Evolutionary conservation across 441 rosid species (phyloP).

Genomic region (Viola pubescens): DNA sequence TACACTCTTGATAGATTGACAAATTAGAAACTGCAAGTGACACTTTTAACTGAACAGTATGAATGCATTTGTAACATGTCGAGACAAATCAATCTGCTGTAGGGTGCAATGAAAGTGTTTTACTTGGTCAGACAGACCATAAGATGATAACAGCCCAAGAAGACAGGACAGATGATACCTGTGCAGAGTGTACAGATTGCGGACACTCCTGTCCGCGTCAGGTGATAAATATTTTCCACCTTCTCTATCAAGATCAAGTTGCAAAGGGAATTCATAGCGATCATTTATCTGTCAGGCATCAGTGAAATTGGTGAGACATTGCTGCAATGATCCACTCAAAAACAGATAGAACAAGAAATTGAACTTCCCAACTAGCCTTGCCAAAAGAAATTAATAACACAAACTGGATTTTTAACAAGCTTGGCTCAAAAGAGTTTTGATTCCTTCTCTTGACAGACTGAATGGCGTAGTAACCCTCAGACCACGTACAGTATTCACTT

Average conservation of each 20-base stretch:
- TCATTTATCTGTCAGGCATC: constrained; percentile 61
- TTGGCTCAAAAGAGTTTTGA: no score
- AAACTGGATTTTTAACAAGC: no score
- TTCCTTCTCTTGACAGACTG: no score
- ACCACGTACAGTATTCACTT: no score
- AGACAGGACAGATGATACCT: constrained; percentile 34
- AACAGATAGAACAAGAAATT: no score
- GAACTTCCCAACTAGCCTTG: no score
- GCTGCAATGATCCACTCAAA: no score
- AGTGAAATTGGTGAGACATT: not conserved
- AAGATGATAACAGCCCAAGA: not conserved
- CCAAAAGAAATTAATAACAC: no score
- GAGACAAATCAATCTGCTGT: not conserved
- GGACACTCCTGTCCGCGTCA: constrained; percentile 77
- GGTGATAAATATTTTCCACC: constrained; percentile 81
- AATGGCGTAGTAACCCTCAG: no score
- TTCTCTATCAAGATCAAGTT: constrained; percentile 89
- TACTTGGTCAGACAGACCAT: not conserved
- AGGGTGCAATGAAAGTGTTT: not conserved
- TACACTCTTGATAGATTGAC: not conserved
- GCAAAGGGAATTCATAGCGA: constrained; percentile 87
- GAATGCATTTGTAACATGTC: not conserved
- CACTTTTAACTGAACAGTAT: not conserved
- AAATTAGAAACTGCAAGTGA: not conserved
- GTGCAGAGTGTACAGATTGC: constrained; percentile 89